These are phyloP conservation scores for Yarrowia porcina DNA, from an alignment of 805 yeast species.

Conservation along the genomic window DNA sequence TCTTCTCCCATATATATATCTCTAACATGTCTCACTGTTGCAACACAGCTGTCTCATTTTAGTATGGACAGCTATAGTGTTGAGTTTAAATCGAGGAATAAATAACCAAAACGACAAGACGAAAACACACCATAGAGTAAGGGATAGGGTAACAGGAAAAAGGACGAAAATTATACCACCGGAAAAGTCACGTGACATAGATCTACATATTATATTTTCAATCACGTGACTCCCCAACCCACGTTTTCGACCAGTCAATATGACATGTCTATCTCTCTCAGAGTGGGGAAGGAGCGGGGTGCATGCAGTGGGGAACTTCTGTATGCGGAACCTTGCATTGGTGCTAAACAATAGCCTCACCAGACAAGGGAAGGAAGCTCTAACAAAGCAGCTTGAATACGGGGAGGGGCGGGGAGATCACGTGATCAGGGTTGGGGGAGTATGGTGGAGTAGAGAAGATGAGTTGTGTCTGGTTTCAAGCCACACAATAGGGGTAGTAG, in stretches of 20 bases:
- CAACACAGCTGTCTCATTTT: not conserved
- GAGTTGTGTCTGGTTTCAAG: too few relatives aligned
- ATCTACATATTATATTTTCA: not conserved
- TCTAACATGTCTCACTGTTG: not conserved
- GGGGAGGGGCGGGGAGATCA: not conserved
- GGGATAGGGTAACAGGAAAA: too few relatives aligned
- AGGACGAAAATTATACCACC: too few relatives aligned
- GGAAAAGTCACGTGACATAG: too few relatives aligned
- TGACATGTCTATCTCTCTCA: too few relatives aligned
- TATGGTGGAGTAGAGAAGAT: too few relatives aligned
- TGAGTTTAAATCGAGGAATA: not conserved
- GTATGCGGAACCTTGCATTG: not conserved
- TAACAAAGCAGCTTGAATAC: not conserved
- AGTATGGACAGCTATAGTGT: not conserved
- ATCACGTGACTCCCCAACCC: not conserved
- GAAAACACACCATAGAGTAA: too few relatives aligned
- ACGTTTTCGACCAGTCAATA: not conserved
- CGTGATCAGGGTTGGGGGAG: too few relatives aligned
- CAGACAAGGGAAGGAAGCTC: not conserved
- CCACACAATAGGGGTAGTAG: too few relatives aligned
- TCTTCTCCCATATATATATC: not conserved
- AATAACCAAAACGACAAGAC: too few relatives aligned
- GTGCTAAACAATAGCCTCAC: not conserved
- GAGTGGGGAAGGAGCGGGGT: not conserved
- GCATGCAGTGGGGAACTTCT: not conserved